phyloP scores from a whole-genome alignment of 352 stramenopile species.

The Globisporangium yorkense region DNA sequence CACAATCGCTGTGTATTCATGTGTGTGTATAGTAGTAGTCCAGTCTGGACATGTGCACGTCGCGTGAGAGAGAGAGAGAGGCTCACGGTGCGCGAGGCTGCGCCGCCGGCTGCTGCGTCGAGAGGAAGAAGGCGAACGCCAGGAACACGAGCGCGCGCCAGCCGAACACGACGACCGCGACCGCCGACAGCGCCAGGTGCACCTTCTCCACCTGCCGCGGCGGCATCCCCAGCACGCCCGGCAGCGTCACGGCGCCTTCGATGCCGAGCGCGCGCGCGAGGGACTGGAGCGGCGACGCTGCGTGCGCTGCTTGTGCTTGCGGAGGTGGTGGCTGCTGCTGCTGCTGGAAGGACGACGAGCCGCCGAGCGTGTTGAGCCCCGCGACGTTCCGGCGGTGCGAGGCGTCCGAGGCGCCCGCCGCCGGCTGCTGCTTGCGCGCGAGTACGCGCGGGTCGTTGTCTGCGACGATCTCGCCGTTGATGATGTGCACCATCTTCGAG shows the following conservation, averaged over 20 bases:
- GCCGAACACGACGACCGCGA: slow-evolving; percentile 57
- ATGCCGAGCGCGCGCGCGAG: slow-evolving; percentile 49
- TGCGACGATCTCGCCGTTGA: slow-evolving; percentile 83
- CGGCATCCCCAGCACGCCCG: slow-evolving; percentile 47
- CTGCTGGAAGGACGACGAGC: neutral
- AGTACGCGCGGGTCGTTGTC: slow-evolving; percentile 78
- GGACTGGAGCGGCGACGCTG: slow-evolving; percentile 36
- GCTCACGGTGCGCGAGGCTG: too few relatives aligned
- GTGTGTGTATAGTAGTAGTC: too few relatives aligned
- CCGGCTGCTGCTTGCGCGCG: slow-evolving; percentile 14
- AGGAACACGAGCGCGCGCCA: slow-evolving; percentile 72
- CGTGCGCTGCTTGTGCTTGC: slow-evolving; percentile 2
- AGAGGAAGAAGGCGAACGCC: slow-evolving; percentile 59
- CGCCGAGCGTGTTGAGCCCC: slow-evolving; percentile 18
- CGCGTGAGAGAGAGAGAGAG: too few relatives aligned
- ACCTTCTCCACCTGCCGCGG: slow-evolving; percentile 64
- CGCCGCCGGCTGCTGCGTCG: slow-evolving; percentile 30
- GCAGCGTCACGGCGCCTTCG: slow-evolving; percentile 57
- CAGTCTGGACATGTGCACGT: too few relatives aligned
- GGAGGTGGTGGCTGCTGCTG: slow-evolving; percentile 3
- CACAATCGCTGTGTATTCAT: too few relatives aligned
- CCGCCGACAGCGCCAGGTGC: slow-evolving; percentile 43
- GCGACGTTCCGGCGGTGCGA: slow-evolving; percentile 10
- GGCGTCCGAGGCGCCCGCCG: neutral
- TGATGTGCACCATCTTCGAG: slow-evolving; percentile 76